phyloP scores from a whole-genome alignment of 257 asterid species.

The Gardenia jasminoides region DNA sequence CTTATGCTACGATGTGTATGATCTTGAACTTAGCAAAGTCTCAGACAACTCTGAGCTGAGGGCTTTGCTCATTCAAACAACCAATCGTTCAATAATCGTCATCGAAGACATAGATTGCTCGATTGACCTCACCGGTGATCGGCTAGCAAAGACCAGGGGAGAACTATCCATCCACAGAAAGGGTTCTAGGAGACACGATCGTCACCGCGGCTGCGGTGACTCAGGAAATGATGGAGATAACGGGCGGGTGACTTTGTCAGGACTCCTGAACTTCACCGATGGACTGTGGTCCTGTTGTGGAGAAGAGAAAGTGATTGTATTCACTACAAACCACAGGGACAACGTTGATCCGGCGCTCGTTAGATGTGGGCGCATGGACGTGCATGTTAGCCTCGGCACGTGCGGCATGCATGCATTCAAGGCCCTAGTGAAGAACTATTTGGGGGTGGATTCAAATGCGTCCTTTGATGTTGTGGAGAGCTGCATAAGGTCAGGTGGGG shows the following conservation, averaged over 20 bases:
- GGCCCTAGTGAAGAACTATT: conserved; percentile 48
- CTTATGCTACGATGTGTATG: conserved; percentile 53
- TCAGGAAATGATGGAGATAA: conserved; percentile 14
- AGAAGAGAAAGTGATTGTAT: conserved; percentile 37
- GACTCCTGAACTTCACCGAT: conserved; percentile 51
- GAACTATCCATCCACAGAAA: conserved; percentile 8
- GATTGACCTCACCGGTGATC: conserved; percentile 41
- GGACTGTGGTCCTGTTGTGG: conserved; percentile 55
- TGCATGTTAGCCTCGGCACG: conserved; percentile 59
- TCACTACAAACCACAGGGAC: conserved; percentile 46
- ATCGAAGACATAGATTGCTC: conserved; percentile 65
- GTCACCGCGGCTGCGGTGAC: neutral
- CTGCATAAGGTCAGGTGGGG: conserved; percentile 48
- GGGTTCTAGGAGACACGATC: neutral
- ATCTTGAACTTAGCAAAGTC: conserved; percentile 53
- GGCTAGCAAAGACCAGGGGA: conserved; percentile 20
- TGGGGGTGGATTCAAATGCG: conserved; percentile 43
- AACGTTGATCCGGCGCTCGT: conserved; percentile 53
- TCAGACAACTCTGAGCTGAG: conserved; percentile 43
- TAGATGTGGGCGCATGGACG: conserved; percentile 63
- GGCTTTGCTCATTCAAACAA: conserved; percentile 44
- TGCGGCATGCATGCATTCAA: conserved; percentile 54
- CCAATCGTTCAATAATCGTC: conserved; percentile 52
- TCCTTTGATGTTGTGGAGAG: conserved; percentile 46
- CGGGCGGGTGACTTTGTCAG: conserved; percentile 52